Percentiles rank a stretch among this genome's conserved stretches.
Evolutionary conservation across 1,139 yeast genomes (phyloP).

Genomic region (Geotrichum macrosporum): DNA sequence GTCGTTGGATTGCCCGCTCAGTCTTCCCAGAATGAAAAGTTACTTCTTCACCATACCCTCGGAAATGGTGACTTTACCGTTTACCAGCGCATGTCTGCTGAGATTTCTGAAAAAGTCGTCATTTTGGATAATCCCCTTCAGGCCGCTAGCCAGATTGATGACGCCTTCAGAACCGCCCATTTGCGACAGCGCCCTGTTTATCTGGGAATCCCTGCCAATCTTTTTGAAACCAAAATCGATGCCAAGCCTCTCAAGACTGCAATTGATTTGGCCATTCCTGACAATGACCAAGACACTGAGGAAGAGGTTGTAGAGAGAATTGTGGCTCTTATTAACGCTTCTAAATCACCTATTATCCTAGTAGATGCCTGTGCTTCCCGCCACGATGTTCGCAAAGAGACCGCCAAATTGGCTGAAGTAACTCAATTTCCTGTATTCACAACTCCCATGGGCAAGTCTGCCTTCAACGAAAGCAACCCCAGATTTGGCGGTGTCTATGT

Average conservation of each 20-base stretch:
- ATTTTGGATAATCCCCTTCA: constrained; percentile 56
- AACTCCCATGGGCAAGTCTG: constrained; percentile 89
- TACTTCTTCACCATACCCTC: constrained; percentile 59
- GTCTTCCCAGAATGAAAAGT: constrained; percentile 60
- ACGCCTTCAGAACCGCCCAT: constrained; percentile 68
- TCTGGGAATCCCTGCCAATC: constrained; percentile 76
- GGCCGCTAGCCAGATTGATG: constrained; percentile 68
- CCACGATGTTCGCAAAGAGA: constrained; percentile 63
- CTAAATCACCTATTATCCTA: constrained; percentile 67
- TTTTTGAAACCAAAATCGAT: constrained; percentile 62
- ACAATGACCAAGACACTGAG: constrained; percentile 68
- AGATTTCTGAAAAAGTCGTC: constrained; percentile 63
- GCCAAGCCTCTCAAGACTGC: constrained; percentile 55
- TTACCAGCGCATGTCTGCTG: constrained; percentile 57
- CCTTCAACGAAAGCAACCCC: constrained; percentile 66
- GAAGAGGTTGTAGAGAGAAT: constrained; percentile 62
- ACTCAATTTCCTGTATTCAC: constrained; percentile 82
- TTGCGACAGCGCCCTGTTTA: constrained; percentile 77
- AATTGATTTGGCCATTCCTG: constrained; percentile 56
- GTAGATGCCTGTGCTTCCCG: constrained; percentile 87
- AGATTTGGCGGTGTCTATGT: constrained; percentile 85
- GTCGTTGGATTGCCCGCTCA: constrained; percentile 62
- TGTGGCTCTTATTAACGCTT: constrained; percentile 48
- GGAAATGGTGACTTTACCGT: constrained; percentile 85
- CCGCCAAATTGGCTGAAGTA: constrained; percentile 54